Conservation (phyloP, 2,329 filamentous ascomycete genomes). For the Talaromyces islandicus region DNA sequence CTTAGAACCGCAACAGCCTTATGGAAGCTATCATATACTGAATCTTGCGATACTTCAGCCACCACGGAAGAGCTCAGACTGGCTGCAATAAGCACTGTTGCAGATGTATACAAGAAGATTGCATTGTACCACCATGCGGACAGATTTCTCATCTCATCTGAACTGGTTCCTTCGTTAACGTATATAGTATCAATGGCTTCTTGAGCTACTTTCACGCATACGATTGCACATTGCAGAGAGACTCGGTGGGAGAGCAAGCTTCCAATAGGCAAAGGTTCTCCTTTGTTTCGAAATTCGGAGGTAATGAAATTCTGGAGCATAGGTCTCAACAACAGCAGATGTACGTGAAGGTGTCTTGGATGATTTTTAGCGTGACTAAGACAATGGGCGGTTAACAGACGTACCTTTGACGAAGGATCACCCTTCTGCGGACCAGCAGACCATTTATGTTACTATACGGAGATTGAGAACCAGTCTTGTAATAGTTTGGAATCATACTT, state of each 20-base stretch:
- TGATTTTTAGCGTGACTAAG: background rate
- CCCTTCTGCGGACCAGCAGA: background rate
- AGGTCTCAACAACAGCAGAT: background rate
- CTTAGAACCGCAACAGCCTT: constrained; percentile 1
- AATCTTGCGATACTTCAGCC: background rate
- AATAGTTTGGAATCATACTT: background rate
- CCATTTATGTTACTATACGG: background rate
- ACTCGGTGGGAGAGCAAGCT: constrained; percentile 2
- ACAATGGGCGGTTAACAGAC: background rate
- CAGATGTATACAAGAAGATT: constrained; percentile 4
- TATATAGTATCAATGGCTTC: constrained; percentile 3
- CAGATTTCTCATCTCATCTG: background rate
- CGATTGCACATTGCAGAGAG: constrained; percentile 2
- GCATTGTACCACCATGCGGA: constrained; percentile 6
- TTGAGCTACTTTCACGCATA: constrained; percentile 4
- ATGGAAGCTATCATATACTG: background rate
- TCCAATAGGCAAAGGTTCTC: background rate
- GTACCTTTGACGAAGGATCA: constrained; percentile 6
- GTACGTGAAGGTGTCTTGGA: background rate
- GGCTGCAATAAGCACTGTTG: constrained; percentile 5
- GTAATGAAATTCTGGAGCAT: background rate
- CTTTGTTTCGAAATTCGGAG: background rate
- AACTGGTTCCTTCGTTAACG: background rate
- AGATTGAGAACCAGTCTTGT: background rate
- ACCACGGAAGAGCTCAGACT: background rate